phyloP scores from a whole-genome alignment of 31 red algal genomes.

The Endocladia muricata region DNA sequence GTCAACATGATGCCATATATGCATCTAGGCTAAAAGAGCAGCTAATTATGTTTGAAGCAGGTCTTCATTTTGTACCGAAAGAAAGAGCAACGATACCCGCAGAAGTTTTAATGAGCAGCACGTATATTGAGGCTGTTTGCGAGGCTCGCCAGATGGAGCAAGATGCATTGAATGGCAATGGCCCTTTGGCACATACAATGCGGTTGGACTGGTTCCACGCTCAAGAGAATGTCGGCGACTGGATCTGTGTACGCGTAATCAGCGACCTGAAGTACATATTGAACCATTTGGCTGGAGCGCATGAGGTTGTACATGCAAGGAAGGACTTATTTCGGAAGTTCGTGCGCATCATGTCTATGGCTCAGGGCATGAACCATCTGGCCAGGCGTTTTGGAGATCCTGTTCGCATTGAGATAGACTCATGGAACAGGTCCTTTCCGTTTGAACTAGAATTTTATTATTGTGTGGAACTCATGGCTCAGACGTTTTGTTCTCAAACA shows the following conservation, averaged over 20 bases:
- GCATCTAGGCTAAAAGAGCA: too few relatives aligned
- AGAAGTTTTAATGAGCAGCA: too few relatives aligned
- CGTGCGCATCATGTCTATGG: constrained; percentile 53
- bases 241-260: constrained; percentile 48
- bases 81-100: too few relatives aligned
- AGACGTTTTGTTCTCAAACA: constrained; percentile 66
- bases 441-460: constrained; percentile 71
- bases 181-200: constrained; percentile 44
- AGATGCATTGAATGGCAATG: constrained; percentile 13
- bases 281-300: constrained; percentile 69
- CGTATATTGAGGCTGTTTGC: not conserved
- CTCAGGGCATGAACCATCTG: constrained; percentile 70
- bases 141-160: constrained; percentile 6
- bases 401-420: constrained; percentile 31
- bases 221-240: constrained; percentile 12
- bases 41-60: too few relatives aligned
- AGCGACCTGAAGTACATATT: constrained; percentile 78
- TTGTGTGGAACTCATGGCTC: constrained; percentile 57
- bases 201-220: constrained; percentile 26
- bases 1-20: too few relatives aligned
- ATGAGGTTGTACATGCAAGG: constrained; percentile 64
- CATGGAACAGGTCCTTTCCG: constrained; percentile 40
- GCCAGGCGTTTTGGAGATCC: constrained; percentile 59
- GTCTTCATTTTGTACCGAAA: too few relatives aligned
- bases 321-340: constrained; percentile 55